phyloP scores from a whole-genome alignment of 2,329 filamentous ascomycete genomes.

The Aspergillus chevalieri region DNA sequence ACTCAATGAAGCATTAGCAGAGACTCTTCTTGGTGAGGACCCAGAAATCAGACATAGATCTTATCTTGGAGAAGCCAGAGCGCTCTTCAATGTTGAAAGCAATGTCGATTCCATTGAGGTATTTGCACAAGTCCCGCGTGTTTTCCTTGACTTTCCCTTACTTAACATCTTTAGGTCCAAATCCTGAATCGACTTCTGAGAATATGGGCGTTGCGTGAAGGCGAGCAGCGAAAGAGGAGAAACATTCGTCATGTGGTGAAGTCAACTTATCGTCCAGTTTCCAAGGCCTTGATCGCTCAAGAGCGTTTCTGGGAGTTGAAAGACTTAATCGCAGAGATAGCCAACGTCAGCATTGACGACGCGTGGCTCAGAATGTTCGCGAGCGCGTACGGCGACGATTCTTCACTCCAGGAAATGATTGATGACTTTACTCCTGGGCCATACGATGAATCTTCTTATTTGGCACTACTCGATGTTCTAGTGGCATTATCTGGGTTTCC shows the following conservation, averaged over 20 bases:
- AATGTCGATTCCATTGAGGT: not conserved
- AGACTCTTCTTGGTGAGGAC: not conserved
- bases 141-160: not conserved
- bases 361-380: not conserved
- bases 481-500: not conserved
- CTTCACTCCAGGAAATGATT: not conserved
- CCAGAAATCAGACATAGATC: not conserved
- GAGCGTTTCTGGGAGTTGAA: constrained; percentile 4
- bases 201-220: not conserved
- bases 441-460: constrained; percentile 3
- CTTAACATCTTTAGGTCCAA: not conserved
- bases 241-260: not conserved
- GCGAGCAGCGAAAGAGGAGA: not conserved
- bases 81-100: not conserved
- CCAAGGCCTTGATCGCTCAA: not conserved
- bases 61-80: not conserved
- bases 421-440: not conserved
- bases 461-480: not conserved
- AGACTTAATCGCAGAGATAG: constrained; percentile 1
- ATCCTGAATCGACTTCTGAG: not conserved
- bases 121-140: not conserved
- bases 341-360: not conserved
- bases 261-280: not conserved
- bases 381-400: not conserved
- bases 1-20: not conserved